These are phyloP conservation scores for Melanomma pulvis-pyrius DNA, from an alignment of 495 filamentous ascomycete species.

Conservation along the genomic window DNA sequence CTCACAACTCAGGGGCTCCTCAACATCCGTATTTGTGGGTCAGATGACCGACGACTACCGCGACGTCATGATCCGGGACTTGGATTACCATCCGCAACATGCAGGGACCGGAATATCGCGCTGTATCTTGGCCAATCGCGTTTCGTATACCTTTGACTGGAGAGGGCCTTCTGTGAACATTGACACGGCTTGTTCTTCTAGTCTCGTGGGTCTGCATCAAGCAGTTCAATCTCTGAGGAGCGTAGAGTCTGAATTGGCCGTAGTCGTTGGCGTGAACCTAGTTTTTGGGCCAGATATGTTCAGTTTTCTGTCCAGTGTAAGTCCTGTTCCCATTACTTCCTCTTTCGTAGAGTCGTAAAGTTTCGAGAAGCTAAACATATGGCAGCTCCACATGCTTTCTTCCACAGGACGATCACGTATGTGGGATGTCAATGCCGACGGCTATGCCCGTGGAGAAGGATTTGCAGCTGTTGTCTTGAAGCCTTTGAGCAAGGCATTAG, in stretches of 20 bases:
- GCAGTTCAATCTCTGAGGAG: no score
- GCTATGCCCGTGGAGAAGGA: conserved; percentile 55
- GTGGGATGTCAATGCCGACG: conserved; percentile 52
- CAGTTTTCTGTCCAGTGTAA: neutral
- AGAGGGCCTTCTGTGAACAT: conserved; percentile 13
- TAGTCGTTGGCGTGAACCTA: no score
- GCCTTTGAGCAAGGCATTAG: conserved; percentile 15
- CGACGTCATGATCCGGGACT: neutral
- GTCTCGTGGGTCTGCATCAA: no score
- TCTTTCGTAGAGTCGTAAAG: neutral
- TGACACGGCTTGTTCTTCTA: conserved; percentile 21
- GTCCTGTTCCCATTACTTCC: neutral
- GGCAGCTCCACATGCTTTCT: conserved; percentile 20
- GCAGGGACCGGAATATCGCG: neutral
- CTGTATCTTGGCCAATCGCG: conserved; percentile 11
- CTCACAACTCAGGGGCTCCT: neutral
- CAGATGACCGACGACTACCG: conserved; percentile 9
- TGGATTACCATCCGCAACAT: neutral
- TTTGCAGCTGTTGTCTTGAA: conserved; percentile 49
- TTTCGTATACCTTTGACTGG: conserved; percentile 20
- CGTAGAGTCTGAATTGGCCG: no score
- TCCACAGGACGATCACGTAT: conserved; percentile 33
- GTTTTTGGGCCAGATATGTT: no score
- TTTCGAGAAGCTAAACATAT: no score
- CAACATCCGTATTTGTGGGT: conserved; percentile 5